Evolutionary conservation across 164 flowering plant species (phyloP), one percentile per base, ranked within the genome.

Genomic region (Nelumbo lutea): DNA sequence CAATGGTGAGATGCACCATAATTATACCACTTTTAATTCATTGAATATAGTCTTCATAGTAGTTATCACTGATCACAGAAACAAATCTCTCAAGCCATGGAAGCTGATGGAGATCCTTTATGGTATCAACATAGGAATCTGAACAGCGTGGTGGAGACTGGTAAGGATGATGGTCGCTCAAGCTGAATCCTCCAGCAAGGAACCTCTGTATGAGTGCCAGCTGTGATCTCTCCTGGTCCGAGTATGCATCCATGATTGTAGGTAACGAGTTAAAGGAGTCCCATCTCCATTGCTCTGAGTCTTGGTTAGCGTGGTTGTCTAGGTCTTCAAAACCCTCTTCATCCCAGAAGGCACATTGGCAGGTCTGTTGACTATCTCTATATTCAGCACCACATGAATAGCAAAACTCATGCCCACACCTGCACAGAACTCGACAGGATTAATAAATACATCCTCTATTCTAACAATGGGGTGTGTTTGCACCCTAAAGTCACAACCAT

Each of bases 31-130:
- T 57, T 4, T 57, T 4, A 3, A 45, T 42, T 88, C 82, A 87
- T 46, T 86, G 86, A 58, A 77, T 76, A 55, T 89, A 89, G 14
- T 90, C 96, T 40, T 93, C 97, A 71, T 88, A 93, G 80, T 85
- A 93, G 70, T 80, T 82, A 75, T 93, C 97, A 43, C 94, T 93
- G 62, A 93, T 93, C 60, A 93, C 96, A 61, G 97, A 93, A 53
- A 93, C 97, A 65, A 93, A 91, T 71, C 97, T 80, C 79, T 93
- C 98, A 7, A 93, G 94, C 98, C 98, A 93, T 6, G 98, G 98
- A 70, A 93, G 96, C 85, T 93, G 97, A 76, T 87, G 90, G 68
- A 91, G 90, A 71, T 93, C 98, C 83, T 93, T 93, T 78, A 93
- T 88, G 15, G 93, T 81, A 71, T 93, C 98, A 39, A 76, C 83